A percentile compares a stretch with the other conserved stretches of the same genome.
Conservation (phyloP, 129 eudicot species). For the Dittrichia graveolens region DNA sequence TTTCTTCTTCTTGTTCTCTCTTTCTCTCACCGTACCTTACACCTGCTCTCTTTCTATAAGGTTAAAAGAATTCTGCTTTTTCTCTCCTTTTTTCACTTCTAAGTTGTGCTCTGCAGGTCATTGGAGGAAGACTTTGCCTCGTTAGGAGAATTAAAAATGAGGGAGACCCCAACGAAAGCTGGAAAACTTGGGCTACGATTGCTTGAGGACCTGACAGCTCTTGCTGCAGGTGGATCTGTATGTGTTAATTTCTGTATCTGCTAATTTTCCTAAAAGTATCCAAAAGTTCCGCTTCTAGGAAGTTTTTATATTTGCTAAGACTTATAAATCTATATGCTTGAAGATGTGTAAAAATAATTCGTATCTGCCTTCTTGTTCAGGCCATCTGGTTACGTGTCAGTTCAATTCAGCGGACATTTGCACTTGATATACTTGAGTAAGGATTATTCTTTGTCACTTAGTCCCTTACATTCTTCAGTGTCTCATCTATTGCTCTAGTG, state of each 20-base stretch:
- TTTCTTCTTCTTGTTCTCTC: neutral
- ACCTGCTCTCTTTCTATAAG: neutral
- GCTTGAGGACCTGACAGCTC: constrained; percentile 99
- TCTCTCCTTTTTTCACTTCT: constrained; percentile 2
- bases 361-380: constrained; percentile 45
- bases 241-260: constrained; percentile 60
- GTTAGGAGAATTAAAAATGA: constrained; percentile 56
- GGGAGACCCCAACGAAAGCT: constrained; percentile 69
- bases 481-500: constrained; percentile 8
- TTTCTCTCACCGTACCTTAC: neutral
- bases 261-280: constrained; percentile 6
- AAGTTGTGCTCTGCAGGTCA: constrained; percentile 49
- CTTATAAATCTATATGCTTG: constrained; percentile 9
- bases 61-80: neutral
- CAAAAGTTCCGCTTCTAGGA: constrained; percentile 9
- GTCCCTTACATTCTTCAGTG: neutral
- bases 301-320: constrained; percentile 5
- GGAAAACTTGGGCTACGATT: constrained; percentile 88
- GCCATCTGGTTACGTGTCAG: constrained; percentile 79
- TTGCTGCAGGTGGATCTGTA: constrained; percentile 99
- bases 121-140: constrained; percentile 56
- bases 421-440: constrained; percentile 97
- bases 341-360: constrained; percentile 15
- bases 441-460: constrained; percentile 30
- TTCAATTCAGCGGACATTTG: constrained; percentile 90